phyloP scores from a whole-genome alignment of 345 rosid species.

The Odontarrhena argentea region DNA sequence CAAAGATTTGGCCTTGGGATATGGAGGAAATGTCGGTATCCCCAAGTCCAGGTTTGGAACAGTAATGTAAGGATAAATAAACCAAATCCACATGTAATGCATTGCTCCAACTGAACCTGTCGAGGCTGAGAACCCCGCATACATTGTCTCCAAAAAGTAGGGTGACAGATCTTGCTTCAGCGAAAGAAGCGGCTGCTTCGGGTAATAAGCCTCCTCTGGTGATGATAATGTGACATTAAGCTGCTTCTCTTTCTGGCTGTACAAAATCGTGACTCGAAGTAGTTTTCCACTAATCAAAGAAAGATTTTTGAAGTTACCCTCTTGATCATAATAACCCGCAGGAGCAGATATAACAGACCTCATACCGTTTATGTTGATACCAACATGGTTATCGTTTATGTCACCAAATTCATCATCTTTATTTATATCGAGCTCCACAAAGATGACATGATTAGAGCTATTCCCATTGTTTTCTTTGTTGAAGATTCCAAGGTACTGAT shows the following conservation, averaged over 20 bases:
- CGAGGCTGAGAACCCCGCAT: conserved; percentile 61
- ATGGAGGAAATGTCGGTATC: conserved; percentile 43
- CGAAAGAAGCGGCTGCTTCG: conserved; percentile 50
- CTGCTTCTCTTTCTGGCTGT: conserved; percentile 36
- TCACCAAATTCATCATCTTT: conserved; percentile 36
- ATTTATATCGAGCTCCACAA: conserved; percentile 30
- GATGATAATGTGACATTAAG: conserved; percentile 52
- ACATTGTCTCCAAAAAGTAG: conserved; percentile 44
- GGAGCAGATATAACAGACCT: conserved; percentile 42
- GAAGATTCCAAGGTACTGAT: conserved; percentile 29
- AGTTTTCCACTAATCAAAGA: conserved; percentile 45
- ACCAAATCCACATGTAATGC: conserved; percentile 55
- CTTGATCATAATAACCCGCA: conserved; percentile 45
- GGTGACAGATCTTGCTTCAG: conserved; percentile 46
- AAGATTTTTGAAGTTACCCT: conserved; percentile 33
- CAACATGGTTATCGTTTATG: conserved; percentile 52
- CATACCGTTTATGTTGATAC: conserved; percentile 54
- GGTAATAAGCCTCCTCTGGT: conserved; percentile 14
- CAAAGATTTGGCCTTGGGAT: conserved; percentile 41
- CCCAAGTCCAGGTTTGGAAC: conserved; percentile 27
- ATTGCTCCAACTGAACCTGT: conserved; percentile 42
- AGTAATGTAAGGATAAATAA: neutral
- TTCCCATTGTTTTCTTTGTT: conserved; percentile 5
- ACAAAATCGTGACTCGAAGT: conserved; percentile 57
- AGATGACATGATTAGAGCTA: neutral